Base-by-base conservation (phyloP, 2,329 filamentous ascomycete genomes). In the Sordariomycetes sp. region DNA sequence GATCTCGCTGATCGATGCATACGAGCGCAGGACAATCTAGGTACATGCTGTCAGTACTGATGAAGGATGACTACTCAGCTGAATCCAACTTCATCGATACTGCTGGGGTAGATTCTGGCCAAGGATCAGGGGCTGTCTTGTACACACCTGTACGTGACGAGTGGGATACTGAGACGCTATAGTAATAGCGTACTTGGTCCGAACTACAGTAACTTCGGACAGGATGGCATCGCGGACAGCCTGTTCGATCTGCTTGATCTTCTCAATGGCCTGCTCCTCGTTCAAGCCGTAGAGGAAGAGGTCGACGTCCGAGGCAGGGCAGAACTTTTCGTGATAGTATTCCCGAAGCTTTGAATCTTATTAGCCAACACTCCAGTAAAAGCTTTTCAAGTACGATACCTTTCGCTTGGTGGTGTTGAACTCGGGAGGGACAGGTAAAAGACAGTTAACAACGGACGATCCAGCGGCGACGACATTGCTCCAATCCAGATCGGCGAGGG, bases 171-270 rank as follows among this genome's bases (percentile, higher is more conserved):
- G 85, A 52, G 85, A 89, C 36, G 82, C 87, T 65, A 95, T 94
- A 0, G 90, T 95, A 58, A 95, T 84, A 10, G 89, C 87, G 65
- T 95, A 87, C 73, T 92, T 95, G 20, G 90, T 95, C 39, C 90
- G 80, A 52, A 95, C 82, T 0, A 88, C 89, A 0, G 89, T 92
- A 1, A 87, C 89, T 69, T 95, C 89, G n/a, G 84, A 81, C 24
- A 95, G 74, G 56, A 95, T 85, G 3, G 86, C 83, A 69, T 94
- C 86, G 52, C 82, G 82, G 62, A 95, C 78, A n/a, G 76, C 78
- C 24, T 76, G 72, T 68, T 95, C 90, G 59, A 95, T 92, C 62
- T 89, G 76, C 65, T 86, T 86, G 69, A 95, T 94, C 74, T 95
- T 94, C 64, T 90, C 83, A 20, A 90, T 74, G 0, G 87, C 89